These are phyloP conservation scores for Eucalyptus pauciflora DNA, from an alignment of 345 rosid genomes.

Conservation along the genomic window DNA sequence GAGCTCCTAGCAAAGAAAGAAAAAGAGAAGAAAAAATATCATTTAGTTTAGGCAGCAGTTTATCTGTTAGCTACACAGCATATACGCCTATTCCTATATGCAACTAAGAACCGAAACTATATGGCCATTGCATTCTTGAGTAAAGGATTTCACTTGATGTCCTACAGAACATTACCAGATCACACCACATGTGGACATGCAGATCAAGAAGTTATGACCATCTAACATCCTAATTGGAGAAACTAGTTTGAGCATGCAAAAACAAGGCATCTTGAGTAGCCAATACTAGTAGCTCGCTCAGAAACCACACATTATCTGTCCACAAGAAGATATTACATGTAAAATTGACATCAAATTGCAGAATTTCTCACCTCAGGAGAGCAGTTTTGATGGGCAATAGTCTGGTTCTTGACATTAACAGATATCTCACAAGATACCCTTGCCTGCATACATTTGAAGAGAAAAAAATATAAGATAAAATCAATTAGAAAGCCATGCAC, in stretches of 20 bases:
- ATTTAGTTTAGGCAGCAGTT: not conserved
- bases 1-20: not conserved
- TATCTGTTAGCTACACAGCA: not conserved
- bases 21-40: not conserved
- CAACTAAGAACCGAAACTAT: not conserved
- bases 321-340: not conserved
- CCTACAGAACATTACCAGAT: not conserved
- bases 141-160: not conserved
- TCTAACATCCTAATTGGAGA: not conserved
- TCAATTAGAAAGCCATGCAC: not conserved
- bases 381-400: conserved; percentile 54
- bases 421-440: conserved; percentile 62
- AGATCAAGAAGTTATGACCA: not conserved
- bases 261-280: not conserved
- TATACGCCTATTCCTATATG: not conserved
- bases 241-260: not conserved
- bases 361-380: conserved; percentile 36
- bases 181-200: not conserved
- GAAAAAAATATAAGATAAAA: not conserved
- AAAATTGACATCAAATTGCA: not conserved
- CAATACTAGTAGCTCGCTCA: not conserved
- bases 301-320: not conserved
- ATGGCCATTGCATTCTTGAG: not conserved
- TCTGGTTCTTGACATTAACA: conserved; percentile 52
- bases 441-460: conserved; percentile 23